These are phyloP conservation scores for Aquilaria yunnanensis DNA, from an alignment of 345 rosid species.

Conservation along the genomic window DNA sequence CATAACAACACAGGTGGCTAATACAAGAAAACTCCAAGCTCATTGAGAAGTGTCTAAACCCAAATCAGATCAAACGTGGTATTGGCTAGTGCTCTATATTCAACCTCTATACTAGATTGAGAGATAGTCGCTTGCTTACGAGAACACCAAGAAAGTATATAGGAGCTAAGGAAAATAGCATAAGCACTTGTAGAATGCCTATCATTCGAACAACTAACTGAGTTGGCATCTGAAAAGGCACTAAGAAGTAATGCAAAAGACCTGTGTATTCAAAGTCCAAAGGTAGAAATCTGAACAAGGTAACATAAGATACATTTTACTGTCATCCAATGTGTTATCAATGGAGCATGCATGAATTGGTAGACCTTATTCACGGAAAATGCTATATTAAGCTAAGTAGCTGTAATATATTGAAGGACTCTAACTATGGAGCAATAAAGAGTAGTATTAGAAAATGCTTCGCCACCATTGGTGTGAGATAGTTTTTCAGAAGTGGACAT, in stretches of 20 bases:
- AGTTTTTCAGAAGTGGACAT: background rate
- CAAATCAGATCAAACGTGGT: background rate
- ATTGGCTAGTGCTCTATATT: background rate
- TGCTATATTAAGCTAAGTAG: too few species aligned
- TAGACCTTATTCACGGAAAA: too few species aligned
- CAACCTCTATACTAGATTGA: background rate
- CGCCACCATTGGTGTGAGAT: background rate
- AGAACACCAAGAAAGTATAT: too few species aligned
- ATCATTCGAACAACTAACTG: background rate
- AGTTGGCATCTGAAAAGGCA: background rate
- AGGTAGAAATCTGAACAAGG: background rate
- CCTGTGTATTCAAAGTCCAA: background rate
- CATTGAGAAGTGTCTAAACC: background rate
- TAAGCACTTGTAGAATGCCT: background rate
- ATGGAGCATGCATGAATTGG: too few species aligned
- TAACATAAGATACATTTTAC: background rate
- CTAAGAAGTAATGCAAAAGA: background rate
- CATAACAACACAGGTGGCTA: background rate
- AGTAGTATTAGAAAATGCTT: background rate
- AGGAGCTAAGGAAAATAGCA: background rate
- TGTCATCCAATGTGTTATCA: background rate
- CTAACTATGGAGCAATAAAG: background rate
- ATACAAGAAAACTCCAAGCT: background rate
- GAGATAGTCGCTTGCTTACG: too few species aligned
- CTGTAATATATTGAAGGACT: background rate